Evolutionary conservation across 129 eudicot species (phyloP).

Genomic region (Apium graveolens): DNA sequence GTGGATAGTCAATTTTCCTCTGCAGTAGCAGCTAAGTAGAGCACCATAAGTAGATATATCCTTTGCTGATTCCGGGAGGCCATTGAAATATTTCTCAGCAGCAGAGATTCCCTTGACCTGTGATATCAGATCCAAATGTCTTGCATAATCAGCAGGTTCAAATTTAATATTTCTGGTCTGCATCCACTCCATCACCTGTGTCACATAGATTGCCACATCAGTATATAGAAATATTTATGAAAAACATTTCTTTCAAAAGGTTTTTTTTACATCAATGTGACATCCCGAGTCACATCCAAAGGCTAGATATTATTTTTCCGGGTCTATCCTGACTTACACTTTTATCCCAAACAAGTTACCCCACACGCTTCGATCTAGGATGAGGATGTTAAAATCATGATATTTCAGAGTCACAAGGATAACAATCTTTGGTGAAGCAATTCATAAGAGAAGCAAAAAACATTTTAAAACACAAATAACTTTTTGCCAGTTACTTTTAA

Average conservation of each 20-base stretch:
- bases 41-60: conserved; percentile 49
- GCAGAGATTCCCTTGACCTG: conserved; percentile 54
- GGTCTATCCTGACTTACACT: neutral
- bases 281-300: neutral
- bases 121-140: conserved; percentile 50
- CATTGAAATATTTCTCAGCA: conserved; percentile 60
- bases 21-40: conserved; percentile 67
- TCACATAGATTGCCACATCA: neutral
- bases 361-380: neutral
- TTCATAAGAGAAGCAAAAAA: too few species aligned
- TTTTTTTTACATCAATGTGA: neutral
- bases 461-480: neutral
- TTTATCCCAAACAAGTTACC: too few species aligned
- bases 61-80: conserved; percentile 39
- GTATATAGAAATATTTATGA: neutral
- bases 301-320: neutral
- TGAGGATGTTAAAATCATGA: neutral
- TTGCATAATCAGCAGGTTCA: conserved; percentile 36
- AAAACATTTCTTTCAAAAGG: neutral
- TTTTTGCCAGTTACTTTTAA: too few species aligned
- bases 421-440: too few species aligned
- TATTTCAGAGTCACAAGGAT: neutral
- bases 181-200: conserved; percentile 93
- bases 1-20: conserved; percentile 38
- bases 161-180: conserved; percentile 32